Evolutionary conservation across 169 alveolate genomes (phyloP).

Genomic region (Babesia bovis): DNA sequence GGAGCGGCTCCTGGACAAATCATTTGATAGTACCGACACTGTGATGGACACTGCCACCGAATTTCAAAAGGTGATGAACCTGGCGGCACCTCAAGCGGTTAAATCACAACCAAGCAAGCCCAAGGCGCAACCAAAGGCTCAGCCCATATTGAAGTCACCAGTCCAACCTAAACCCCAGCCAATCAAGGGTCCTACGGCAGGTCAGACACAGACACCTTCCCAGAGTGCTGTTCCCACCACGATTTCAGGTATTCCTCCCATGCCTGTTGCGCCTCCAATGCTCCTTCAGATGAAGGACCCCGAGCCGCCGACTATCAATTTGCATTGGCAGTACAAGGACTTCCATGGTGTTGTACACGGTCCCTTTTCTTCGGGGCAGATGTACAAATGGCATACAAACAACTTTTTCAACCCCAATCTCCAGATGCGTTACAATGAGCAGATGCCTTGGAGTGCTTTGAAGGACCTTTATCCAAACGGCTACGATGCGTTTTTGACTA

Average conservation of each 20-base stretch:
- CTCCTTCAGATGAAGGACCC: not conserved
- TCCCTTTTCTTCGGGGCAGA: constrained; percentile 75
- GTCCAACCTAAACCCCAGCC: not conserved
- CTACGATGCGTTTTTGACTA: constrained; percentile 64
- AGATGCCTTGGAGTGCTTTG: constrained; percentile 77
- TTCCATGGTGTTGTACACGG: constrained; percentile 79
- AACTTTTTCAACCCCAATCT: constrained; percentile 75
- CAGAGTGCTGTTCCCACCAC: not conserved
- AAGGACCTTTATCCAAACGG: constrained; percentile 71
- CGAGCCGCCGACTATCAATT: constrained; percentile 1
- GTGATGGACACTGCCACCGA: constrained; percentile 7
- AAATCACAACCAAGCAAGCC: not conserved
- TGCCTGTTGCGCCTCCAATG: not conserved
- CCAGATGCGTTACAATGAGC: constrained; percentile 68
- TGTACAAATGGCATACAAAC: constrained; percentile 76
- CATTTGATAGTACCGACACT: constrained; percentile 36
- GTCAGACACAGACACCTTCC: not conserved
- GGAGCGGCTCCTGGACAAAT: constrained; percentile 61
- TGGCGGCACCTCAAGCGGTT: not conserved
- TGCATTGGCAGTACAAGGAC: constrained; percentile 79
- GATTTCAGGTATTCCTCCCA: not conserved
- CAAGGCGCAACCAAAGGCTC: not conserved
- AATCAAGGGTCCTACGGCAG: not conserved
- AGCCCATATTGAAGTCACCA: not conserved
- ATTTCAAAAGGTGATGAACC: constrained; percentile 16